A percentile compares a stretch with the other conserved stretches of the same genome.
phyloP scores from a whole-genome alignment of 106 monocot species.

The Gastrodia elata region DNA sequence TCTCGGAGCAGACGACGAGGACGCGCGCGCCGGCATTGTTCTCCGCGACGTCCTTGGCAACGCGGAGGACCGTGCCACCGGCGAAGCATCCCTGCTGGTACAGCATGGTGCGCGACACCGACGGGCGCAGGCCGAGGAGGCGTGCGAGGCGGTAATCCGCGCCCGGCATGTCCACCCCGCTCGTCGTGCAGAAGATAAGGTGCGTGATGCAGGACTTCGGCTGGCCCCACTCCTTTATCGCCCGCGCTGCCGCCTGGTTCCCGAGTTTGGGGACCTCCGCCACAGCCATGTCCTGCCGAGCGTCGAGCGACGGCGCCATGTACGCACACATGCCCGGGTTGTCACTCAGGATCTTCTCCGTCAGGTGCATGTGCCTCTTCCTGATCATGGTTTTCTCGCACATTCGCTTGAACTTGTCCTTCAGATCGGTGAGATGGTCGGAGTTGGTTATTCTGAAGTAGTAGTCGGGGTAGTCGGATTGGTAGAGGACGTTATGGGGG shows the following conservation, averaged over 20 bases:
- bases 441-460: slow-evolving; percentile 71
- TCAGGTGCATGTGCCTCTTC: slow-evolving; percentile 14
- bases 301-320: slow-evolving; percentile 16
- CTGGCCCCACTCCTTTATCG: slow-evolving; percentile 16
- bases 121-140: slow-evolving; percentile 14
- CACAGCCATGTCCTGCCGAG: slow-evolving; percentile 13
- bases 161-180: slow-evolving; percentile 21
- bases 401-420: slow-evolving; percentile 71
- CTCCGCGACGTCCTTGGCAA: slow-evolving; percentile 17
- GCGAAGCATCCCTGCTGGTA: slow-evolving; percentile 22
- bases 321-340: slow-evolving; percentile 11
- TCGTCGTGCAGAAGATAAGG: slow-evolving; percentile 18
- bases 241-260: slow-evolving; percentile 6
- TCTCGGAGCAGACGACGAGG: slow-evolving; percentile 18
- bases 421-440: slow-evolving; percentile 55
- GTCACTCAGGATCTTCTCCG: slow-evolving; percentile 11
- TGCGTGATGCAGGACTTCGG: slow-evolving; percentile 16
- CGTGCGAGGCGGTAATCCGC: slow-evolving; percentile 17
- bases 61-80: slow-evolving; percentile 16
- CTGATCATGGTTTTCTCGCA: slow-evolving; percentile 28
- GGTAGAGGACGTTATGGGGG: slow-evolving; percentile 36
- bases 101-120: slow-evolving; percentile 14
- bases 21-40: slow-evolving; percentile 19
- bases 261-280: slow-evolving; percentile 14
- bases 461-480: slow-evolving; percentile 58